A percentile compares a stretch with the other conserved stretches of the same genome.
These are phyloP conservation scores for Cucurbita maxima DNA, from an alignment of 306 rosid species.

Conservation along the genomic window DNA sequence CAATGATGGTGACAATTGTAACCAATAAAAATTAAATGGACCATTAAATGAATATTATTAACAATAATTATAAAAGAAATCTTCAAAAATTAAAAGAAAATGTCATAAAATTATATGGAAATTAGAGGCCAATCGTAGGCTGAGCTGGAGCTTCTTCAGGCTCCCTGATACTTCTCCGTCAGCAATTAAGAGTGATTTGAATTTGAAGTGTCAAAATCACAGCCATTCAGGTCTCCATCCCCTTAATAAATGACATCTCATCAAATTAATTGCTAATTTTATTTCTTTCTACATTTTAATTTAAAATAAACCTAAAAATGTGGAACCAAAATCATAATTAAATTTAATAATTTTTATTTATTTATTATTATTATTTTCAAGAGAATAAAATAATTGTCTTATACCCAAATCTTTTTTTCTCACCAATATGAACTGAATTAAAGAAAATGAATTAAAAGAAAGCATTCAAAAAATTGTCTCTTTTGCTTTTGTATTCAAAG, in stretches of 20 bases:
- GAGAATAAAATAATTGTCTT: background rate
- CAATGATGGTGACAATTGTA: background rate
- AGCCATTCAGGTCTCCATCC: slow-evolving; percentile 5
- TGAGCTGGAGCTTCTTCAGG: background rate
- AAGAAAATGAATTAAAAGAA: too few relatives aligned
- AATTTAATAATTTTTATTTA: too few relatives aligned
- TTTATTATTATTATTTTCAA: background rate
- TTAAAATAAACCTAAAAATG: too few relatives aligned
- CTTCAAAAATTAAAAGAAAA: background rate
- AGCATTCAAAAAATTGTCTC: background rate
- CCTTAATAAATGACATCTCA: background rate
- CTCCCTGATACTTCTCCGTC: background rate
- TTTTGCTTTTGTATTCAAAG: background rate
- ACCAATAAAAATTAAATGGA: background rate
- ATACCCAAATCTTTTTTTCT: background rate
- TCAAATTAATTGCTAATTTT: background rate
- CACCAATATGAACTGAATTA: too few relatives aligned
- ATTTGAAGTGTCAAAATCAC: slow-evolving; percentile 3
- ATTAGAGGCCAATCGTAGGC: background rate
- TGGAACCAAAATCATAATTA: too few relatives aligned
- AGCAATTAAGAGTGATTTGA: background rate
- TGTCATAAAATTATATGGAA: background rate
- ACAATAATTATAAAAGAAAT: background rate
- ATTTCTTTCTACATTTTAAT: too few relatives aligned
- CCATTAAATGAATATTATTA: background rate